phyloP scores from a whole-genome alignment of 2,329 filamentous ascomycete genomes.

The Daldinia sp. region DNA sequence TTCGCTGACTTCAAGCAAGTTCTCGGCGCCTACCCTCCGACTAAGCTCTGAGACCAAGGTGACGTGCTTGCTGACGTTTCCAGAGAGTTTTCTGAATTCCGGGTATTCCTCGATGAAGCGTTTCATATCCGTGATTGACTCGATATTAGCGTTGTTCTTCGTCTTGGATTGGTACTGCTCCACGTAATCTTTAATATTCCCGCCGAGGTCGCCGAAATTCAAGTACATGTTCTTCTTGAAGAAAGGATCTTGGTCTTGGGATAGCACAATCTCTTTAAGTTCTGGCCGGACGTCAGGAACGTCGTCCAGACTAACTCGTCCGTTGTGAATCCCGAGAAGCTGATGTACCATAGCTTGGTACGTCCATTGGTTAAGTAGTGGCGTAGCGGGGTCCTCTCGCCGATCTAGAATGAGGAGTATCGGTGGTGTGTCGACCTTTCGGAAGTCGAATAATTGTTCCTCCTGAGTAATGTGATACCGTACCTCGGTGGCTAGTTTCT shows the following conservation, averaged over 20 bases:
- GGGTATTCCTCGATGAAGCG: conserved; percentile 99
- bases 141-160: conserved; percentile 94
- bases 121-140: conserved; percentile 98
- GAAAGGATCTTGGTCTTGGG: conserved; percentile 97
- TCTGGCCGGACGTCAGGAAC: conserved; percentile 87
- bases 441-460: conserved; percentile 95
- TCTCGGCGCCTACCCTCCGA: conserved; percentile 83
- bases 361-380: conserved; percentile 95
- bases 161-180: conserved; percentile 98
- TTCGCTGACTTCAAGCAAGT: conserved; percentile 93
- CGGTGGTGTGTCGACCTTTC: conserved; percentile 91
- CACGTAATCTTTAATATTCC: conserved; percentile 98
- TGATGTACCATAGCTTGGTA: conserved; percentile 99
- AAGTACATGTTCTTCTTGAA: conserved; percentile 99
- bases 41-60: conserved; percentile 94
- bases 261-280: conserved; percentile 91
- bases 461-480: conserved; percentile 94
- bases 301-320: conserved; percentile 86
- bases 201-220: conserved; percentile 94
- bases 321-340: conserved; percentile 90
- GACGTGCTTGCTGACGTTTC: conserved; percentile 98
- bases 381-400: conserved; percentile 93
- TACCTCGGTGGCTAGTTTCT: conserved; percentile 92
- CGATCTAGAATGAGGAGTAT: conserved; percentile 91
- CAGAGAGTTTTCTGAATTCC: conserved; percentile 94